Percentiles rank a stretch among this genome's conserved stretches.
Conservation (phyloP, 257 asterid genomes). For the Capsicum baccatum region DNA sequence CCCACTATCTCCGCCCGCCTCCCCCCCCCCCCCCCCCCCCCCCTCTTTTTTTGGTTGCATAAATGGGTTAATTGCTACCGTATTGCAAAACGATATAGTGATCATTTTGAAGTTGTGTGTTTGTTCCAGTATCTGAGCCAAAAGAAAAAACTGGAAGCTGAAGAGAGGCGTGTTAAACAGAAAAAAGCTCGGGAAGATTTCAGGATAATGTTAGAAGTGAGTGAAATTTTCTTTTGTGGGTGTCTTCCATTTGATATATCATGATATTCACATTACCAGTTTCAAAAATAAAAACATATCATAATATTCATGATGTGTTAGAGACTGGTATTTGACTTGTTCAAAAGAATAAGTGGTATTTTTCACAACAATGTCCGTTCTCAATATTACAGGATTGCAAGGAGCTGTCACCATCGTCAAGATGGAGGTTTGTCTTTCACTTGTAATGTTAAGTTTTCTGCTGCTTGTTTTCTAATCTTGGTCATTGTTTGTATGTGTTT, state of each 20-base stretch:
- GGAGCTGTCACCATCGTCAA: slow-evolving; percentile 69
- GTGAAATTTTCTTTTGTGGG: slow-evolving; percentile 30
- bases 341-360: neutral
- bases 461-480: slow-evolving; percentile 16
- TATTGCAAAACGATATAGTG: neutral
- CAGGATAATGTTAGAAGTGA: slow-evolving; percentile 84
- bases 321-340: neutral
- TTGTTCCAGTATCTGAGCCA: slow-evolving; percentile 72
- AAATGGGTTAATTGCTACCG: too few relatives aligned
- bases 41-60: too few relatives aligned
- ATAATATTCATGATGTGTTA: neutral
- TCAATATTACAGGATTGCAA: slow-evolving; percentile 66
- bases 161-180: slow-evolving; percentile 80
- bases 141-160: slow-evolving; percentile 87
- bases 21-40: too few relatives aligned
- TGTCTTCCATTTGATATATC: slow-evolving; percentile 23
- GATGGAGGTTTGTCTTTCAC: slow-evolving; percentile 79
- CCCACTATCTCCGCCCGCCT: too few relatives aligned
- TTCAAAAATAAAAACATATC: too few relatives aligned
- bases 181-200: slow-evolving; percentile 85
- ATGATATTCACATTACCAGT: neutral
- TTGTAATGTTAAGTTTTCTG: slow-evolving; percentile 16
- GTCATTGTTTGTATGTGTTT: slow-evolving; percentile 15
- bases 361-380: slow-evolving; percentile 24
- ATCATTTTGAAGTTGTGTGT: slow-evolving; percentile 22